Percentiles rank a stretch among this genome's conserved stretches.
phyloP scores from a whole-genome alignment of 495 filamentous ascomycete species.

The Penicilliopsis zonata region DNA sequence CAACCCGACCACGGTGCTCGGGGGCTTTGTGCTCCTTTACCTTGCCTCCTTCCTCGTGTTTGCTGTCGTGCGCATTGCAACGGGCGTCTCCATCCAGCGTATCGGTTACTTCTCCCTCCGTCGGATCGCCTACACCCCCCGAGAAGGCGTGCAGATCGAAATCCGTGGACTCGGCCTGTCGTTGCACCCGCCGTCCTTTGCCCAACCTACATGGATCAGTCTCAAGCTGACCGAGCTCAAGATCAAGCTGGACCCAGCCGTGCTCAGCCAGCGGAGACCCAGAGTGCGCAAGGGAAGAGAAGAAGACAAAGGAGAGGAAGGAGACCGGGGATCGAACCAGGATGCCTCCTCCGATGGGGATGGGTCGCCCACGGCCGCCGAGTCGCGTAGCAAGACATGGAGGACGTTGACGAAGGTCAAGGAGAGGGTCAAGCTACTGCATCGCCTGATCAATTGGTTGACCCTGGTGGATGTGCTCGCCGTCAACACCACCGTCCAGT shows the following conservation, averaged over 20 bases:
- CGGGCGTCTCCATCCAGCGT: constrained; percentile 91
- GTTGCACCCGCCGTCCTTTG: constrained; percentile 86
- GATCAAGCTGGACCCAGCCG: constrained; percentile 66
- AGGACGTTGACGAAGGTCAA: constrained; percentile 60
- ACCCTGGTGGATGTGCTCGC: constrained; percentile 84
- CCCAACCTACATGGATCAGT: constrained; percentile 94
- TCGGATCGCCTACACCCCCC: constrained; percentile 76
- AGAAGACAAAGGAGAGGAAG: too few relatives aligned
- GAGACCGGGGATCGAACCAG: constrained; percentile 10
- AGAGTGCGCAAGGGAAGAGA: constrained; percentile 11
- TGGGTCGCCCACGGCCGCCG: constrained; percentile 6
- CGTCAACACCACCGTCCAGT: constrained; percentile 58
- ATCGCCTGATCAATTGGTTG: constrained; percentile 80
- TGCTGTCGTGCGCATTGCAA: constrained; percentile 81
- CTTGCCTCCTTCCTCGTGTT: constrained; percentile 87
- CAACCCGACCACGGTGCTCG: constrained; percentile 69
- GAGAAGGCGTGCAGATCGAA: constrained; percentile 79
- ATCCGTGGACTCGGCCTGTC: constrained; percentile 79
- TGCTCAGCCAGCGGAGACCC: constrained; percentile 36
- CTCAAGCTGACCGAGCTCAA: constrained; percentile 73
- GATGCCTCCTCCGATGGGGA: constrained; percentile 12
- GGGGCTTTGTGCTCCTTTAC: constrained; percentile 73
- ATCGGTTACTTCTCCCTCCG: constrained; percentile 85
- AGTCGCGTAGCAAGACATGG: constrained; percentile 64
- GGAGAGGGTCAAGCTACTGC: constrained; percentile 73